phyloP scores from a whole-genome alignment of 306 rosid genomes.

The Abrus pulchellus region DNA sequence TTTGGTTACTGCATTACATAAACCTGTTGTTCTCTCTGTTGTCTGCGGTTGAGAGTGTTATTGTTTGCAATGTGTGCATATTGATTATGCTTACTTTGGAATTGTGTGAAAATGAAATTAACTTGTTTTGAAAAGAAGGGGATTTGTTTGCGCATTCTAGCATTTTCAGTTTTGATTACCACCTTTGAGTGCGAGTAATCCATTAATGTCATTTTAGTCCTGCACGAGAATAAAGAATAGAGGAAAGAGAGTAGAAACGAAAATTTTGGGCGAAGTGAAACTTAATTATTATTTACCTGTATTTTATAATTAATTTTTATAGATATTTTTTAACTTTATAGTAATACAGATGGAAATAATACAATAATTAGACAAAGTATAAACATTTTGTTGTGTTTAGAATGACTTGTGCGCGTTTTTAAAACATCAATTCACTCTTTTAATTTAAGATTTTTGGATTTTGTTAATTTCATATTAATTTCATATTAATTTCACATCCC shows the following conservation, averaged over 20 bases:
- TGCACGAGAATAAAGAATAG: neutral
- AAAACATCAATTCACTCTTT: neutral
- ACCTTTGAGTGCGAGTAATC: constrained; percentile 1
- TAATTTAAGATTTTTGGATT: neutral
- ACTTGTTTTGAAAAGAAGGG: neutral
- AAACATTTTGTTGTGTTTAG: too few species aligned
- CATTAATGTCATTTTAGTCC: neutral
- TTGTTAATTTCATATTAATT: neutral
- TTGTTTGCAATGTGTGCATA: constrained; percentile 1
- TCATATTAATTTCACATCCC: too few species aligned
- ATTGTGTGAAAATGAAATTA: neutral
- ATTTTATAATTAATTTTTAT: too few species aligned
- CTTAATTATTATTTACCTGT: too few species aligned
- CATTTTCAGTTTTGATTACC: constrained; percentile 8
- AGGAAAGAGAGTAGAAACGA: neutral
- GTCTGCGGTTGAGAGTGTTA: neutral
- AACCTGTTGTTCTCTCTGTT: neutral
- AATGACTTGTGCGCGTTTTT: neutral
- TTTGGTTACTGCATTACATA: constrained; percentile 7
- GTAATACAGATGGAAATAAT: too few species aligned
- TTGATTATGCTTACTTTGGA: constrained; percentile 10
- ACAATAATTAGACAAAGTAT: too few species aligned
- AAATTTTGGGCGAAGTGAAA: too few species aligned
- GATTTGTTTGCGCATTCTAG: neutral
- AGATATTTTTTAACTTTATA: too few species aligned